Evolutionary conservation across 2,329 filamentous ascomycete species (phyloP).

Genomic region (Beauveria australis): DNA sequence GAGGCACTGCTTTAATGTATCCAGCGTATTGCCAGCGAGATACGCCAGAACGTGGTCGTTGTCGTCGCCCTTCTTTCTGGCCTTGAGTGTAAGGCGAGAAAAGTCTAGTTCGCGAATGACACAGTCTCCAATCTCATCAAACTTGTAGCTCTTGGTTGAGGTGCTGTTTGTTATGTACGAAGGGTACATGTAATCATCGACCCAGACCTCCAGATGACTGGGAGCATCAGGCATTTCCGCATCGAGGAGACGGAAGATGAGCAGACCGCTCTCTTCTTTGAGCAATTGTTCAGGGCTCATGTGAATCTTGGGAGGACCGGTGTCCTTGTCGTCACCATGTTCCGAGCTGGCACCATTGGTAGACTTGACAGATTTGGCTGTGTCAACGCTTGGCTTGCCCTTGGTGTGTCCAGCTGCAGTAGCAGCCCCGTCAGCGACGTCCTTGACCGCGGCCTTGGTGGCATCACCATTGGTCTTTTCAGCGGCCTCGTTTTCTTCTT

Average conservation of each 20-base stretch:
- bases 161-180: conserved; percentile 77
- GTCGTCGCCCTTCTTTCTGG: conserved; percentile 72
- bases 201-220: conserved; percentile 75
- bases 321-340: conserved; percentile 28
- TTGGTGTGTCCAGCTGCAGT: conserved; percentile 29
- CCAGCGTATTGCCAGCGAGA: conserved; percentile 74
- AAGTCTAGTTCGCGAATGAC: conserved; percentile 97
- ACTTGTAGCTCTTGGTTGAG: conserved; percentile 57
- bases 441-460: conserved; percentile 27
- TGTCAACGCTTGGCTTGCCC: conserved; percentile 30
- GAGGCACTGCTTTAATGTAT: conserved; percentile 80
- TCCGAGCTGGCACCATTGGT: conserved; percentile 30
- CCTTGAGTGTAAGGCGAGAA: conserved; percentile 80
- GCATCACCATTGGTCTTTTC: conserved; percentile 1
- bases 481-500: conserved; percentile 39
- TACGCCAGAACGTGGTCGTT: conserved; percentile 73
- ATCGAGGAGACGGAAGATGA: conserved; percentile 92
- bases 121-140: conserved; percentile 91
- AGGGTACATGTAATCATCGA: conserved; percentile 91
- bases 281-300: conserved; percentile 73
- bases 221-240: conserved; percentile 71
- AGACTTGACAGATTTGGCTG: conserved; percentile 2
- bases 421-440: conserved; percentile 31
- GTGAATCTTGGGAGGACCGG: conserved; percentile 63
- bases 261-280: conserved; percentile 80